Evolutionary conservation across 768 basidiomycete genomes (phyloP).

Genomic region (Psilocybe cubensis): DNA sequence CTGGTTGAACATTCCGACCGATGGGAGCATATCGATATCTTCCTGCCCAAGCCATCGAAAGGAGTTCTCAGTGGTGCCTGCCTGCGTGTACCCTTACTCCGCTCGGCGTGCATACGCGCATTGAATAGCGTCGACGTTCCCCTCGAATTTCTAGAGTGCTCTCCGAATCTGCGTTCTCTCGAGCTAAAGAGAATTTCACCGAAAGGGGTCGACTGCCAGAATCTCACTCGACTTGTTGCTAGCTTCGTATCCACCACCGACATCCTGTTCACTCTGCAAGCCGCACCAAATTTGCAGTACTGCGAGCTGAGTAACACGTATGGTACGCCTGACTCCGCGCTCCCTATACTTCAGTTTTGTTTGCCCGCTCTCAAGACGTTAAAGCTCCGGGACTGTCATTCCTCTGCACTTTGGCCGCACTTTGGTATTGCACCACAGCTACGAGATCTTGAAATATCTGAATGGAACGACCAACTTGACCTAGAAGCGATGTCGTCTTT

Average conservation of each 20-base stretch:
- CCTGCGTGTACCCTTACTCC: background rate
- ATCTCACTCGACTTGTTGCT: background rate
- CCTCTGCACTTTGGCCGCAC: background rate
- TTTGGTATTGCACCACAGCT: background rate
- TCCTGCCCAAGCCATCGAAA: constrained; percentile 1
- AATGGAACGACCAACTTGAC: background rate
- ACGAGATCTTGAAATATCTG: background rate
- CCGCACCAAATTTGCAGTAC: background rate
- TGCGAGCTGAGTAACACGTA: background rate
- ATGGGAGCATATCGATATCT: background rate
- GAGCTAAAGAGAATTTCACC: background rate
- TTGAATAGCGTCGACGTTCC: background rate
- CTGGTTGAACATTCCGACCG: background rate
- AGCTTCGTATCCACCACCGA: background rate
- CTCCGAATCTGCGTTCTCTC: background rate
- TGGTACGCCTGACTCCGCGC: background rate
- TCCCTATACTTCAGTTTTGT: background rate
- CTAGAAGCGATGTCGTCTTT: background rate
- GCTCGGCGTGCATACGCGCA: background rate
- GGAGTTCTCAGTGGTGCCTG: constrained; percentile 1
- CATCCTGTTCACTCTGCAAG: background rate
- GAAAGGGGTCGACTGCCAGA: constrained; percentile 1
- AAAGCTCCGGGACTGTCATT: background rate
- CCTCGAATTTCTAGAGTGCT: background rate
- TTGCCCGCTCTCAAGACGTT: background rate